Base-by-base conservation (phyloP, 345 rosid genomes). In the Populus alba region DNA sequence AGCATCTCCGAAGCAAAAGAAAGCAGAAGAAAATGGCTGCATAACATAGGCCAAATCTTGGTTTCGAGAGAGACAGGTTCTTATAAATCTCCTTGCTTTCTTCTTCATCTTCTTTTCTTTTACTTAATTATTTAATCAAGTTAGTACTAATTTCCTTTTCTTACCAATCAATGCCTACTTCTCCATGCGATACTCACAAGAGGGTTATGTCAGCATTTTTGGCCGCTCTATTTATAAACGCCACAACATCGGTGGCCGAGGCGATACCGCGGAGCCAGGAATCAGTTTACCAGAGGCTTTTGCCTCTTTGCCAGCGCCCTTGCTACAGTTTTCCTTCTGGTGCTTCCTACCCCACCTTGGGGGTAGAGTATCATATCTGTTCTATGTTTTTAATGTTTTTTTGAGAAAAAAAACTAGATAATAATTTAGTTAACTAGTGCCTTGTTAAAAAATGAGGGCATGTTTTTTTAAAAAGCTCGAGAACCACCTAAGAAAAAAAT, bases 151-250 rank as follows among this genome's bases (percentile, higher is more conserved):
- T 7, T 38, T 38, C 8, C 41, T 38, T 38, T 38, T 7, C 41
- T 38, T 7, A 38, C 8, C 55, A 33, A 41, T 23, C 55, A 9
- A n/a, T 7, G 15, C 18, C 41, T 2, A 18, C 25, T 16, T 39
- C 72, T 69, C 43, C 72, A 23, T 69, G 20, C 25, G 72, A 69
- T n/a, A 69, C 45, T 11, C 72, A 69, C 55, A 69, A 12, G 27
- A 25, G 8, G 13, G 25, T 39, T 9, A 43, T 43, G 17, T 31
- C 49, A 1, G n/a, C 25, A 4, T 69, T 69, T 6, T 20, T 69
- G 47, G 35, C 23, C n/a, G 55, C 53, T 41, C 53, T 69, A 10
- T 43, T 69, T 51, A 22, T 43, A 10, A 43, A 69, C 12, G 72
- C 31, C 51, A 41, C 27, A 22, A 16, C 72, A 23, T 38, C 51